Base-by-base conservation (phyloP, 768 basidiomycete species). In the Trametes gibbosa region DNA sequence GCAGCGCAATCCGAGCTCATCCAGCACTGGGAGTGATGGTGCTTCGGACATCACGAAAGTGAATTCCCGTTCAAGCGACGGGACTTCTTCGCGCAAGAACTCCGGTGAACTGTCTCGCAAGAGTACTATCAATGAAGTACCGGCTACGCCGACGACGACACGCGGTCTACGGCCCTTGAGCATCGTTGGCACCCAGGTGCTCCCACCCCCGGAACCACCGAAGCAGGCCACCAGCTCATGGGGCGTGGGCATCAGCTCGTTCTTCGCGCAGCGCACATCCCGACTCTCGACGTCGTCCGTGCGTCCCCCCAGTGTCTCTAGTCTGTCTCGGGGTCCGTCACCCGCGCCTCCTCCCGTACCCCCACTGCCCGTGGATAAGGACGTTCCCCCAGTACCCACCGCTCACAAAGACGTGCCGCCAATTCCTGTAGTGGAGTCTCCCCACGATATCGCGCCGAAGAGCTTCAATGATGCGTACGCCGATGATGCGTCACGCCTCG, bases 241-340 rank as follows among this genome's bases (percentile, higher is more conserved):
- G 69, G 79, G 81, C 45, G 69, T 73, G 9, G 77, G 78, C 42
- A 73, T 84, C 56, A 78, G 82, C 14, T 78, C 81, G 14, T 76
- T 83, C 65, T 75, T 81, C 69, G 70, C 78, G 35, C 73, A 56
- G 52, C 72, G 78, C 13, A 64, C 77, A 7, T 64, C 55, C 13
- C 53, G 78, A 49, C 72, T 79, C 61, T 74, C 79, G 16, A 48
- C 58, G 21, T 43, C 62, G 40, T 57, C 59, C 4, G 23, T 24
- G 24, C 58, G 61, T 12, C 48, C 57, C n/a, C 48, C 51, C 25
- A 62, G 63, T 13, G 41, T 59, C 7, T 42, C 50, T 10, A 39
- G 37, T 14, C 37, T 39, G n/a, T 59, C 65, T 2, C 56, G 65
- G 0, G 63, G 60, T 2, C 27, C 63, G 17, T 66, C 66, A 13